Percentiles rank a stretch among this genome's conserved stretches.
Evolutionary conservation across 2,329 filamentous ascomycete genomes (phyloP).

Genomic region (Thielaviopsis punctulata): DNA sequence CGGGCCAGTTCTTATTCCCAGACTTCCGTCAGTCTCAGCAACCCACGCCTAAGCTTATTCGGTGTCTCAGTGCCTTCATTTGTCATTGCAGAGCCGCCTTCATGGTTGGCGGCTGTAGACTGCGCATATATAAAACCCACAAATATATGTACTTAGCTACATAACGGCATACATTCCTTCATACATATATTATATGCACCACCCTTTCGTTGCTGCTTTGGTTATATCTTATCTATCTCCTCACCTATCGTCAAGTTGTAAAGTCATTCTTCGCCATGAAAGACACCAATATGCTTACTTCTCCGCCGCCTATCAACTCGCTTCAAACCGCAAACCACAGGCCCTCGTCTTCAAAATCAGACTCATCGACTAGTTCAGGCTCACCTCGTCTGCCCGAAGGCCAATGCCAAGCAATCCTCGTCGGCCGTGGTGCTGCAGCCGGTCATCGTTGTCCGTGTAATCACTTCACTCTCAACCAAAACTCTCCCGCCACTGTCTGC

Average conservation of each 20-base stretch:
- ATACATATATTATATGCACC: background rate
- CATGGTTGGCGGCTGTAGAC: background rate
- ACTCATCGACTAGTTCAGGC: slow-evolving; percentile 2
- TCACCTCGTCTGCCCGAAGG: slow-evolving; percentile 32
- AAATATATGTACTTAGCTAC: too few species aligned
- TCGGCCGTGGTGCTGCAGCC: slow-evolving; percentile 34
- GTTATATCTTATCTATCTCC: slow-evolving; percentile 11
- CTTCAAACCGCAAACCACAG: background rate
- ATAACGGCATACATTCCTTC: background rate
- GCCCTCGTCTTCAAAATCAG: slow-evolving; percentile 17
- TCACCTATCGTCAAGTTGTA: slow-evolving; percentile 14
- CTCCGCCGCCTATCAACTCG: slow-evolving; percentile 4
- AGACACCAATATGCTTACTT: slow-evolving; percentile 9
- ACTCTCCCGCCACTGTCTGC: slow-evolving; percentile 36
- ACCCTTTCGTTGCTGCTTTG: background rate
- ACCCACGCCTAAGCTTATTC: background rate
- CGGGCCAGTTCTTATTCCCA: too few species aligned
- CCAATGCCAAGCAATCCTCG: slow-evolving; percentile 41
- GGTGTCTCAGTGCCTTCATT: background rate
- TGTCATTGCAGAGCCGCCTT: background rate
- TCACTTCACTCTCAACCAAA: slow-evolving; percentile 35
- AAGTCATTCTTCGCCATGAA: background rate
- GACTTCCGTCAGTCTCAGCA: too few species aligned
- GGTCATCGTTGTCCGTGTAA: slow-evolving; percentile 42
- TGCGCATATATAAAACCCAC: background rate